phyloP scores from a whole-genome alignment of 148 eudicot genomes.

The Chenopodium formosanum region DNA sequence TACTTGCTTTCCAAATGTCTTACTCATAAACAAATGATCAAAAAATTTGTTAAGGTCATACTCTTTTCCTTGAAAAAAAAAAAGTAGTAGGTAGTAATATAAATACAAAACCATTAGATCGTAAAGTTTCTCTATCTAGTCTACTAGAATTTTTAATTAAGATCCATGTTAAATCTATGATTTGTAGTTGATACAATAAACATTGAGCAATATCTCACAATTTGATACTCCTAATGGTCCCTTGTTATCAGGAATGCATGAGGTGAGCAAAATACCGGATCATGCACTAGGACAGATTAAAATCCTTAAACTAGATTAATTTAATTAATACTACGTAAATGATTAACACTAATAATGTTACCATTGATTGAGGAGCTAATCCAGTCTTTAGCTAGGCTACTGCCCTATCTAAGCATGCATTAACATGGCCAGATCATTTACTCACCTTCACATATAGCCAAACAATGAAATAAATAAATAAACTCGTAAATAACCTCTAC shows the following conservation, averaged over 20 bases:
- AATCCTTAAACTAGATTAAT: background rate
- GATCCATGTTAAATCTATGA: background rate
- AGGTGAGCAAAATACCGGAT: conserved; percentile 1
- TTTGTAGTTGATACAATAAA: background rate
- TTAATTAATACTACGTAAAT: conserved; percentile 6
- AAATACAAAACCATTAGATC: too few relatives aligned
- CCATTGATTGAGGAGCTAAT: conserved; percentile 9
- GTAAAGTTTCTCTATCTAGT: too few relatives aligned
- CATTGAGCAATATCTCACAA: background rate
- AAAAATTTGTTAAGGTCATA: too few relatives aligned
- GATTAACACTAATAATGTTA: background rate
- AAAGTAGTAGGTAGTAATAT: too few relatives aligned
- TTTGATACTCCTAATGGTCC: background rate
- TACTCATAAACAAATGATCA: too few relatives aligned
- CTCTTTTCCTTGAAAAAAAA: too few relatives aligned
- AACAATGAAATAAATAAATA: too few relatives aligned
- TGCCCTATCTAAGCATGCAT: background rate
- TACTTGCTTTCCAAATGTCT: too few relatives aligned
- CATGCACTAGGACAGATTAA: background rate
- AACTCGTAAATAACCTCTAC: too few relatives aligned
- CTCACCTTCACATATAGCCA: background rate
- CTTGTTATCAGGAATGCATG: background rate
- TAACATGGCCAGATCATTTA: conserved; percentile 28
- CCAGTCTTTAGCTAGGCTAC: conserved; percentile 3
- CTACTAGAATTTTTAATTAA: too few relatives aligned